Percentiles rank a stretch among this genome's conserved stretches.
Evolutionary conservation across 164 flowering plant genomes (phyloP).

Genomic region (Umbilicus rupestris): DNA sequence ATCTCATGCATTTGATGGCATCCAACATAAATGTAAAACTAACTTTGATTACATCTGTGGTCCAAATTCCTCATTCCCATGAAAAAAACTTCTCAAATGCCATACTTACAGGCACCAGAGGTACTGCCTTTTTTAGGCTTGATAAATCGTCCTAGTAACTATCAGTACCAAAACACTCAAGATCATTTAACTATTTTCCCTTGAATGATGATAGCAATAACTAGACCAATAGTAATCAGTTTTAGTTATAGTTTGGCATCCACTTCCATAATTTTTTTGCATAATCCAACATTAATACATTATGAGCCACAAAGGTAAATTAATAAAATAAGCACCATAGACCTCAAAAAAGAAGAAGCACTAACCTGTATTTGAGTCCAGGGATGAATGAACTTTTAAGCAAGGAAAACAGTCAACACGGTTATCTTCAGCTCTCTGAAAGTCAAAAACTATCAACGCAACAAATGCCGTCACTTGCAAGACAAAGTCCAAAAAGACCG

Average conservation of each 20-base stretch:
- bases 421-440: constrained; percentile 70
- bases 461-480: constrained; percentile 97
- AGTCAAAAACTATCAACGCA: constrained; percentile 86
- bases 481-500: constrained; percentile 95
- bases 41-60: not conserved
- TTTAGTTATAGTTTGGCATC: not conserved
- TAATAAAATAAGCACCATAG: not conserved
- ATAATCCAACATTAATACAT: not conserved
- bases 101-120: not conserved
- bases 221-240: not conserved
- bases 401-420: constrained; percentile 95
- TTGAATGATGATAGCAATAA: not conserved
- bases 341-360: not conserved
- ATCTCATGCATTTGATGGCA: not conserved
- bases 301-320: not conserved
- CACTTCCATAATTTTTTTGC: not conserved
- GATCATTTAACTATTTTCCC: not conserved
- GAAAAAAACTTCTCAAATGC: not conserved
- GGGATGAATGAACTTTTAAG: constrained; percentile 38
- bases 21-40: not conserved
- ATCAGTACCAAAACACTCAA: not conserved
- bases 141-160: not conserved
- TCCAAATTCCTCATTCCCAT: not conserved
- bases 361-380: not conserved
- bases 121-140: not conserved